A percentile compares a stretch with the other conserved stretches of the same genome.
phyloP scores from a whole-genome alignment of 2,329 filamentous ascomycete genomes.

The Huntiella bhutanensis region DNA sequence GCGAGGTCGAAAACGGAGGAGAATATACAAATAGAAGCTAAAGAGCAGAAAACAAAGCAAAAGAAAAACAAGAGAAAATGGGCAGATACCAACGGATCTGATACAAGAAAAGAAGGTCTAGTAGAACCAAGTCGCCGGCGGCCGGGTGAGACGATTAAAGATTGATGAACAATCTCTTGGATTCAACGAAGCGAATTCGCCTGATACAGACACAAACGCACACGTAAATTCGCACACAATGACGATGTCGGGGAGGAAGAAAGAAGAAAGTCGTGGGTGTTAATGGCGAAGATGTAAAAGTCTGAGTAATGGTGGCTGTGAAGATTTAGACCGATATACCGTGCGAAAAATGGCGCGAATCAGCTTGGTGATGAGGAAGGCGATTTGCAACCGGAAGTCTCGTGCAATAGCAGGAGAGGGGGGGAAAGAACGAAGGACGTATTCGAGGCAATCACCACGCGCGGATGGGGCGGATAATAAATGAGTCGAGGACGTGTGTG shows the following conservation, averaged over 20 bases:
- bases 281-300: neutral
- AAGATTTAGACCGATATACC: too few relatives aligned
- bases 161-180: too few relatives aligned
- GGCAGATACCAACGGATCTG: neutral
- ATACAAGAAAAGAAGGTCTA: neutral
- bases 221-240: too few relatives aligned
- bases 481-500: too few relatives aligned
- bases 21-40: constrained; percentile 1
- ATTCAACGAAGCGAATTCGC: too few relatives aligned
- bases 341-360: too few relatives aligned
- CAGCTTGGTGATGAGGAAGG: too few relatives aligned
- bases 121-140: constrained; percentile 9
- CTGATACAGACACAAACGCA: too few relatives aligned
- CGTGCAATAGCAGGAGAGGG: neutral
- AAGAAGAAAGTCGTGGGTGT: neutral
- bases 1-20: constrained; percentile 20
- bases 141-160: neutral
- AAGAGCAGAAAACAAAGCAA: neutral
- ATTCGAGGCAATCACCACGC: too few relatives aligned
- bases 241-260: neutral
- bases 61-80: constrained; percentile 3
- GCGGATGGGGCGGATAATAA: too few relatives aligned
- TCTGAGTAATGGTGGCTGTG: too few relatives aligned
- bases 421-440: neutral
- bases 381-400: too few relatives aligned